Base-by-base conservation (phyloP, 345 rosid genomes). In the Aquilaria yunnanensis region DNA sequence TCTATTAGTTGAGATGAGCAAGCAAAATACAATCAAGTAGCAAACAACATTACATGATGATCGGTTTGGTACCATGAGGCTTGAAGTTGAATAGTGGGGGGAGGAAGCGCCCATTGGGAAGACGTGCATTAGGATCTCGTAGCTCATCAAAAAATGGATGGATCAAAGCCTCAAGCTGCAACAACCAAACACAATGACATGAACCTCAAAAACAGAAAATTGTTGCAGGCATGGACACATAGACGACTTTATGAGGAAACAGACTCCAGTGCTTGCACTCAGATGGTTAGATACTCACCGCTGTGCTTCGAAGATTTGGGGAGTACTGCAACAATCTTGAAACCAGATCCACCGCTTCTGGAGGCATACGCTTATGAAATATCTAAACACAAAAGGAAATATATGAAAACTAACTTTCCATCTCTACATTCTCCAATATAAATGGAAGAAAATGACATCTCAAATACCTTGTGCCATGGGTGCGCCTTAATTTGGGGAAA, bases 401-500 rank as follows among this genome's bases (percentile, higher is more conserved):
- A 51, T 29, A 62, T 56, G 13, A 45, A 32, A 32, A 46, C 14
- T 4, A 13, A 54, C 41, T 54, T 69, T 49, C 14, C 32, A 47
- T 6, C 43, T 9, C 43, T 37, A 37, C 8, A 9, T 37, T 37
- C 43, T 37, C 5, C 43, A 37, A 37, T 9, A 37, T 37, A 12
- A 34, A 30, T 34, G 16, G 49, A 51, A 32, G 62, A 41, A 65
- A 37, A 34, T 5, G 41, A 31, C 12, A 30, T 14, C n/a, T 43
- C 50, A 1, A 13, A 53, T 74, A 90, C 99, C 96, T 94, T 94
- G 78, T 94, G 99, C 99, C 97, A 90, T 12, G 98, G 98, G 75
- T 93, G 98, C 53, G 98, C 96, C 78, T 93, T 93, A 59, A 93
- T 93, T 80, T 93, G 99, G 56, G 99, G 97, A 72, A 94, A 94